Percentiles rank a stretch among this genome's conserved stretches.
phyloP scores from a whole-genome alignment of 1,139 yeast genomes.

The Magnusiomyces fungicola region DNA sequence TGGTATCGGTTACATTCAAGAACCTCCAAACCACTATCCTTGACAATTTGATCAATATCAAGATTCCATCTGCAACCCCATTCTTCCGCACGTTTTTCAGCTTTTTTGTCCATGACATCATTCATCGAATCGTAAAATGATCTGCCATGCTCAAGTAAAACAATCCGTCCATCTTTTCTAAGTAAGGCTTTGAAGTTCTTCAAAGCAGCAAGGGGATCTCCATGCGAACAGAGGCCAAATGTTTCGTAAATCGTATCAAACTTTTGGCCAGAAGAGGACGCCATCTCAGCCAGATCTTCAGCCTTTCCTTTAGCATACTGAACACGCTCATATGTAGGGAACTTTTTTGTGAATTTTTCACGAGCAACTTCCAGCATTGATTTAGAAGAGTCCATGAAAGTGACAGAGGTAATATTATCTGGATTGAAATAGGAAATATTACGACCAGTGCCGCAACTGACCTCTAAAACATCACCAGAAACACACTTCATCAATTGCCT shows the following conservation, averaged over 20 bases:
- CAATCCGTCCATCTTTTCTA: conserved; percentile 86
- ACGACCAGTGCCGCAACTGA: conserved; percentile 94
- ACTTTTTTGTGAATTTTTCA: conserved; percentile 59
- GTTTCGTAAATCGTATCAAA: conserved; percentile 92
- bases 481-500: conserved; percentile 76
- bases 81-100: conserved; percentile 72
- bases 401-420: conserved; percentile 55
- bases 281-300: conserved; percentile 63
- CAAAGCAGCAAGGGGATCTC: conserved; percentile 81
- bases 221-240: conserved; percentile 91
- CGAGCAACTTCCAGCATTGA: conserved; percentile 82
- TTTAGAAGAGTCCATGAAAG: conserved; percentile 75
- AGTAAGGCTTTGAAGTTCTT: conserved; percentile 63
- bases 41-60: conserved; percentile 80
- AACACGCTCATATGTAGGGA: conserved; percentile 59
- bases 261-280: conserved; percentile 40
- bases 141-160: conserved; percentile 87
- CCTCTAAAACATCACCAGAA: conserved; percentile 84
- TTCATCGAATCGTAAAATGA: conserved; percentile 74
- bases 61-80: conserved; percentile 99
- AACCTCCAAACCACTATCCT: conserved; percentile 75
- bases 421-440: conserved; percentile 70
- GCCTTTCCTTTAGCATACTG: conserved; percentile 92
- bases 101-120: conserved; percentile 71
- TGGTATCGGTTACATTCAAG: conserved; percentile 75